Conservation (phyloP, 192 early-diverging fungal genomes). For the Backusella tarrabulga region DNA sequence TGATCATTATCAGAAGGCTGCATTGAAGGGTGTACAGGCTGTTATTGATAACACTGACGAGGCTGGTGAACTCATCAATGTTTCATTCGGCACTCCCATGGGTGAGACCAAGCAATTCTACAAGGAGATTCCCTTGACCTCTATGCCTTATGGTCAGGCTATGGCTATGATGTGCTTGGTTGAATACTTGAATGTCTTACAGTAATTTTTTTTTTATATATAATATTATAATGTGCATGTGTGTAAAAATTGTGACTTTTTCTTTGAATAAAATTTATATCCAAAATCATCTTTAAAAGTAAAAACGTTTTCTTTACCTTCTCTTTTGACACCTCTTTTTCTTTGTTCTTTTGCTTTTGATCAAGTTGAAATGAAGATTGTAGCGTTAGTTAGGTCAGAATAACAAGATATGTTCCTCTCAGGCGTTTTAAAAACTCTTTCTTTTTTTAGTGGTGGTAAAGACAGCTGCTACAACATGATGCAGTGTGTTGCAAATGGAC, state of each 20-base stretch:
- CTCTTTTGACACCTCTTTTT: neutral
- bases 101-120: slow-evolving; percentile 16
- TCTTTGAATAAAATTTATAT: neutral
- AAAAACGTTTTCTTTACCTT: neutral
- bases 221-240: neutral
- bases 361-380: slow-evolving; percentile 12
- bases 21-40: slow-evolving; percentile 8
- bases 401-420: neutral
- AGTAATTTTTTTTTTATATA: neutral
- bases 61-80: slow-evolving; percentile 14
- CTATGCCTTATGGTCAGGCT: slow-evolving; percentile 24
- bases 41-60: slow-evolving; percentile 19
- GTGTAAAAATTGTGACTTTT: neutral
- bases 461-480: slow-evolving; percentile 96
- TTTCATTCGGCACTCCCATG: slow-evolving; percentile 24
- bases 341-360: neutral
- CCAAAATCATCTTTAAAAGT: neutral
- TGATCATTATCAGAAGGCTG: neutral
- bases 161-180: slow-evolving; percentile 26
- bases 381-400: slow-evolving; percentile 8
- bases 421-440: neutral
- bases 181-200: neutral
- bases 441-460: slow-evolving; percentile 82
- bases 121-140: slow-evolving; percentile 19
- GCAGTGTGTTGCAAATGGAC: slow-evolving; percentile 92